Evolutionary conservation across 164 flowering plant species (phyloP), one percentile per base, ranked within the genome.

Genomic region (Akebia trifoliata): DNA sequence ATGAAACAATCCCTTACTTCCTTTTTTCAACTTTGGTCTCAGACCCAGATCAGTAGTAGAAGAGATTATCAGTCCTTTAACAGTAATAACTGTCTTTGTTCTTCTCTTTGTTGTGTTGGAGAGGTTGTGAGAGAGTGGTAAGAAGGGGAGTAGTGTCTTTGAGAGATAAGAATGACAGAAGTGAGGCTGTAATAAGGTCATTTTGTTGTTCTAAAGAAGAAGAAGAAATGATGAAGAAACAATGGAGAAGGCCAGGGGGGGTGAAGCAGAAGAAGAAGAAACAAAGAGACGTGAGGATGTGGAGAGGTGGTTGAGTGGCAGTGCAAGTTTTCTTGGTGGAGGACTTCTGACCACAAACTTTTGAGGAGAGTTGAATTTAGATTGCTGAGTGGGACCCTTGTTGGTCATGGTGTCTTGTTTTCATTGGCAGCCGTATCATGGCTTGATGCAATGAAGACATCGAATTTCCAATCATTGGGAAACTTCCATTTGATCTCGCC

Each of bases 151-250:
- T 11, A 54, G 47, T 7, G 61, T 51, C 50, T 50, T 53, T 45
- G 45, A 36, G 17, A 56, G 66, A 45, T 60, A 56, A 45, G 40
- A 22, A 21, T 58, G 40, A 32, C 47, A 59, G 37, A 58, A 20
- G 53, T 52, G 44, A 18, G 59, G 69, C 28, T 61, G 50, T 15
- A 67, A 8, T 21, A 60, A 26, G 40, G 61, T 57, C 65, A 60
- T 67, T 25, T 43, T 54, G 32, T 37, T 24, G 28, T 8, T 5
- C 12, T 12, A 40, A 44, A 40, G 35, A 17, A 46, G 15, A 28
- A 48, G 54, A 46, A 26, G 24, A 38, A 18, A 8, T 30, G 46
- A 17, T 6, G 55, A 49, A 54, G 37, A 18, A 32, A n/a, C 4
- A 25, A n/a, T 21, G 43, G 45, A 26, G 29, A 31, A 14, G 36